Evolutionary conservation across 2,329 filamentous ascomycete species (phyloP).

Genomic region (Teratosphaeria pseudoeucalypti): DNA sequence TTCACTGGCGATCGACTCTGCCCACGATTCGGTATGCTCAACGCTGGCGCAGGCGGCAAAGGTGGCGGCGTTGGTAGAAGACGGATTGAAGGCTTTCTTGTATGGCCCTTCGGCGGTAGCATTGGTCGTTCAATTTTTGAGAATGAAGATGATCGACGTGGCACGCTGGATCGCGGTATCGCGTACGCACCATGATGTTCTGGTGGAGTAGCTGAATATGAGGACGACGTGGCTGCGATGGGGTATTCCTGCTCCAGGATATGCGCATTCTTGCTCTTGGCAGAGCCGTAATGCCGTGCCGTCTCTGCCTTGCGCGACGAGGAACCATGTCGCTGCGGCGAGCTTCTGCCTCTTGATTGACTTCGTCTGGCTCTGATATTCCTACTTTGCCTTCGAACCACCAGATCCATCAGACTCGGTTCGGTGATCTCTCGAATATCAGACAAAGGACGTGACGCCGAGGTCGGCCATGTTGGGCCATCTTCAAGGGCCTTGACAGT

Average conservation of each 20-base stretch:
- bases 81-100: slow-evolving; percentile 12
- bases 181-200: slow-evolving; percentile 36
- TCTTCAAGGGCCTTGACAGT: not conserved
- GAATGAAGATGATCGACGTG: slow-evolving; percentile 37
- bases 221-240: slow-evolving; percentile 12
- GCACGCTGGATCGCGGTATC: slow-evolving; percentile 35
- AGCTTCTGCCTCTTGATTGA: slow-evolving; percentile 3
- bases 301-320: not conserved
- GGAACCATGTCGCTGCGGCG: not conserved
- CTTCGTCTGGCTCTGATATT: not conserved
- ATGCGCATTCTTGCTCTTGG: not conserved
- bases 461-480: slow-evolving; percentile 10
- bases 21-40: slow-evolving; percentile 35
- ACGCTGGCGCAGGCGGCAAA: not conserved
- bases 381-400: not conserved
- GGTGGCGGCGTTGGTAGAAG: not conserved
- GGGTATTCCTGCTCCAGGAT: not conserved
- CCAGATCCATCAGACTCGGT: slow-evolving; percentile 32
- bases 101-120: slow-evolving; percentile 1
- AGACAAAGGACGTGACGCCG: slow-evolving; percentile 32
- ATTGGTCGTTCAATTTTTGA: slow-evolving; percentile 6
- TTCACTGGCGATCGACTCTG: slow-evolving; percentile 41
- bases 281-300: not conserved
- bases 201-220: slow-evolving; percentile 22
- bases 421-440: slow-evolving; percentile 40